Evolutionary conservation across 2,329 filamentous ascomycete genomes (phyloP), one percentile per base, ranked within the genome.

Genomic region (Scedosporium apiospermum): DNA sequence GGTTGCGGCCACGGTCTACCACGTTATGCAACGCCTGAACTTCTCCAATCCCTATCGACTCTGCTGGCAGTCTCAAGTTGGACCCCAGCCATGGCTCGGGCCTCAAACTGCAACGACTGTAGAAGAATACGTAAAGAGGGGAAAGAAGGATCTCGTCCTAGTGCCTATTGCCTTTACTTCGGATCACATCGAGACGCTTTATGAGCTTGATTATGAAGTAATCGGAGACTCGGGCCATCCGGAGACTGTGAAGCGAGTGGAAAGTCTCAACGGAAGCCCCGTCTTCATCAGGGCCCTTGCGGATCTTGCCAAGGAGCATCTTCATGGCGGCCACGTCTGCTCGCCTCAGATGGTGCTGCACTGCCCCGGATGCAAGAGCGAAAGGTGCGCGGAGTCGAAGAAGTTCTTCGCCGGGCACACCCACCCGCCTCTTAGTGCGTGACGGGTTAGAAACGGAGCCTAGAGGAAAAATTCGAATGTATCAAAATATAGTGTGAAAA

Each of bases 181-280:
- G n/a, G 95, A 99, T 70, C 95, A 99, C 72, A 99, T 99, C 68
- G 95, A 99, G 77, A 99, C 95, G 0, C 80, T 99, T 0, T 98
- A 88, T 73, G 95, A 99, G 75, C 79, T 99, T 61, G 95, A 99
- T 73, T 82, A 91, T 69, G 95, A 99, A 76, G 91, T 99, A 46
- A 98, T 99, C 70, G 89, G 91, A 63, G 93, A 96, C 74, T 91
- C 84, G 1, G 87, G 89, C 14, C 85, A 90, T 69, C 77, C 84
- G 0, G 91, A 93, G 38, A 88, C 87, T 0, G 87, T 99, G 66
- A 96, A 96, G 80, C 85, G 95, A 63, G 91, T 89, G 1, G 95
- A 98, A 73, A 96, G 90, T 71, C 76, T 99, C 70, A 99, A 99
- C 71, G 95, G 91, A 62, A 96, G 85, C 73, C 89, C 87, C 0